These are phyloP conservation scores for Amanita molliuscula DNA, from an alignment of 768 basidiomycete species.

Conservation along the genomic window DNA sequence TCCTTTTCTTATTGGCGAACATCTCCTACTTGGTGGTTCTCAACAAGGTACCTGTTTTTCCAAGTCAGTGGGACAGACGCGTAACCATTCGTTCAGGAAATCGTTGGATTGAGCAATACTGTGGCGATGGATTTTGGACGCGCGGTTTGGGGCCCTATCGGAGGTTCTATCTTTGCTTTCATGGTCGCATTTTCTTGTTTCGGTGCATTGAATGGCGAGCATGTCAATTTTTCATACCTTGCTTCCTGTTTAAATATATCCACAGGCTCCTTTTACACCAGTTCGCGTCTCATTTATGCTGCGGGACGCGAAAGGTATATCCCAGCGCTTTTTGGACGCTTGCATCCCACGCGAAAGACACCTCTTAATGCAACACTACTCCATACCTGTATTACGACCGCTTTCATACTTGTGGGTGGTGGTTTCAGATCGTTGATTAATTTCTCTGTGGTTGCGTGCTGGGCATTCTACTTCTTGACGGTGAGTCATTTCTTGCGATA, in stretches of 20 bases:
- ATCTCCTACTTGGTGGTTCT: conserved; percentile 89
- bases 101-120: conserved; percentile 73
- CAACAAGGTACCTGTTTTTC: conserved; percentile 45
- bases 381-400: conserved; percentile 62
- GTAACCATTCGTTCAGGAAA: conserved; percentile 23
- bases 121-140: conserved; percentile 90
- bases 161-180: conserved; percentile 78
- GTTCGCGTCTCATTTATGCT: conserved; percentile 79
- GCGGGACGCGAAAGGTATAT: conserved; percentile 85
- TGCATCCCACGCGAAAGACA: conserved; percentile 69
- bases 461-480: conserved; percentile 83
- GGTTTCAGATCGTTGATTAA: conserved; percentile 86
- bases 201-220: conserved; percentile 79
- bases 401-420: conserved; percentile 79
- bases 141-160: conserved; percentile 75
- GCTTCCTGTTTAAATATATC: conserved; percentile 8
- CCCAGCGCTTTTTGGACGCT: conserved; percentile 70
- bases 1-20: conserved; percentile 75
- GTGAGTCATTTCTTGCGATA: conserved; percentile 25
- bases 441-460: conserved; percentile 79
- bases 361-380: conserved; percentile 83
- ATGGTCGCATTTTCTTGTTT: conserved; percentile 95
- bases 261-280: conserved; percentile 60
- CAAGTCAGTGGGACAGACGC: not conserved
- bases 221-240: not conserved